Conservation (phyloP, 192 early-diverging fungal species). For the Physocladia obscura region DNA sequence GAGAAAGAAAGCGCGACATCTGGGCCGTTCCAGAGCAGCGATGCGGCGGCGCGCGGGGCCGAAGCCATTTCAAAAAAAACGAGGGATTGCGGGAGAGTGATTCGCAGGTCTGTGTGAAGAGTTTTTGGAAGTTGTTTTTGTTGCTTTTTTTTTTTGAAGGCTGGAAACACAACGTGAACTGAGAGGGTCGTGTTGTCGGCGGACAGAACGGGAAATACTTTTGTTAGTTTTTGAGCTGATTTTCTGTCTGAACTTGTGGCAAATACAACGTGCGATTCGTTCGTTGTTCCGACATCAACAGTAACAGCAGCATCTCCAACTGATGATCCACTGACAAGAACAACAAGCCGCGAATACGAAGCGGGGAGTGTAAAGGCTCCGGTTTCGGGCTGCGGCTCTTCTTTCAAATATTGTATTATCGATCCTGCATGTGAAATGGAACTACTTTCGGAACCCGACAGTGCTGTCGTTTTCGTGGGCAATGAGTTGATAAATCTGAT, state of each 20-base stretch:
- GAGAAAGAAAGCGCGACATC: not conserved
- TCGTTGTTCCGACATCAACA: not conserved
- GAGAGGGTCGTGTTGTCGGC: not conserved
- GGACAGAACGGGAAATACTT: not conserved
- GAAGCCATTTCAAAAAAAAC: not conserved
- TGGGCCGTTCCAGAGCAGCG: not conserved
- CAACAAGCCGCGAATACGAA: not conserved
- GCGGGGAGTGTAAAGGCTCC: not conserved
- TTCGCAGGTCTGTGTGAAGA: not conserved
- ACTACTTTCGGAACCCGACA: too few species aligned
- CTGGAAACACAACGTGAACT: not conserved
- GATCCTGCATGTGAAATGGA: too few species aligned
- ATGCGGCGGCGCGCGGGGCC: not conserved
- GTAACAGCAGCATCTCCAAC: not conserved
- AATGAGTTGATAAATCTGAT: too few species aligned
- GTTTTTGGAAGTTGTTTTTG: not conserved
- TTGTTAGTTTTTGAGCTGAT: not conserved
- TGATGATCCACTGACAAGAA: not conserved
- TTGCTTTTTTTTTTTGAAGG: not conserved
- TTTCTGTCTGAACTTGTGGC: not conserved
- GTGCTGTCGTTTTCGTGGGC: too few species aligned
- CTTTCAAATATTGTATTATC: not conserved
- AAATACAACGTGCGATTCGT: constrained; percentile 2
- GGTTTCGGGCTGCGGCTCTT: not conserved
- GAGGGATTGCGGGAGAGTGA: not conserved